Conservation (phyloP, 2,329 filamentous ascomycete genomes). For the Mycosphaerella sp. region DNA sequence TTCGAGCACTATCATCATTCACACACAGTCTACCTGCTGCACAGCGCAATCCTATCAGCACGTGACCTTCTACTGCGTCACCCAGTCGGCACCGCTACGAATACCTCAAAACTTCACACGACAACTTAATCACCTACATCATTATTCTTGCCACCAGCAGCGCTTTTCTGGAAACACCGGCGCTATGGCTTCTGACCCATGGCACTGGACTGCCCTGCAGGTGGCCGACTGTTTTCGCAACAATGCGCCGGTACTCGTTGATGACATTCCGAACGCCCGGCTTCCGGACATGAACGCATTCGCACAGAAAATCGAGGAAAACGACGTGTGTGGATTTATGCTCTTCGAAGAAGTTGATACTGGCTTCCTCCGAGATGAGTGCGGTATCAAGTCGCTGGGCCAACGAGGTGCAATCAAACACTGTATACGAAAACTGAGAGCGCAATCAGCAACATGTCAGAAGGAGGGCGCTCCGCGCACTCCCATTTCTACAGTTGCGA, state of each 20-base stretch:
- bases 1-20: neutral
- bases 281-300: conserved; percentile 51
- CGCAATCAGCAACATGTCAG: conserved; percentile 2
- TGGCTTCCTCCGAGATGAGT: conserved; percentile 45
- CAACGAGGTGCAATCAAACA: conserved; percentile 53
- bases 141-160: neutral
- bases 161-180: neutral
- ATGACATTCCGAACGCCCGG: conserved; percentile 30
- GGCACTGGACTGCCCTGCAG: conserved; percentile 62
- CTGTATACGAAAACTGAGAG: conserved; percentile 51
- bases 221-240: conserved; percentile 62
- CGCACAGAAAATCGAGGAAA: conserved; percentile 50
- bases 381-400: conserved; percentile 53
- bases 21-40: neutral
- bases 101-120: conserved; percentile 1
- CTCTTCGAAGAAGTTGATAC: conserved; percentile 52
- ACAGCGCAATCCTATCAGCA: neutral
- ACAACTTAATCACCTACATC: conserved; percentile 5
- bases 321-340: conserved; percentile 59
- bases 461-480: conserved; percentile 8
- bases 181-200: conserved; percentile 55
- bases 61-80: neutral
- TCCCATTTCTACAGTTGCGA: conserved; percentile 12
- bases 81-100: neutral
- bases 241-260: conserved; percentile 18